Evolutionary conservation across 1,284 basidiomycete species (phyloP).

Genomic region (Schizophyllum amplum): DNA sequence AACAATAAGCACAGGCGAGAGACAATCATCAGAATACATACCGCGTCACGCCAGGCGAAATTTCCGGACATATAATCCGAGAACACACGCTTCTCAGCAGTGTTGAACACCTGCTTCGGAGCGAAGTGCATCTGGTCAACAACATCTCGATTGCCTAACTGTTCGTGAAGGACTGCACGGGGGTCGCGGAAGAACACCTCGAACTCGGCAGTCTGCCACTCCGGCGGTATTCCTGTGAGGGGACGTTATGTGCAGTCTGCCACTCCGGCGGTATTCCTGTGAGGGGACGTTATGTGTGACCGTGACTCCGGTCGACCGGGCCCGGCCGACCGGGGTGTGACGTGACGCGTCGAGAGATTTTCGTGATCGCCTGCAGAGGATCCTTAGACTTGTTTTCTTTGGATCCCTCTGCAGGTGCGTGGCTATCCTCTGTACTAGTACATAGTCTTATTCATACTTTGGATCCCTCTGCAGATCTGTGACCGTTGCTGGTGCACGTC

Average conservation of each 20-base stretch:
- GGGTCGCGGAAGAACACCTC: conserved; percentile 28
- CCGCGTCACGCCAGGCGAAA: conserved; percentile 24
- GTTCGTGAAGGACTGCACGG: conserved; percentile 16
- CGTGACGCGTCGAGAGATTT: too few relatives aligned
- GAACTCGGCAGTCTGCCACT: conserved; percentile 15
- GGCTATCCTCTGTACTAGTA: too few relatives aligned
- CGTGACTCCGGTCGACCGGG: too few relatives aligned
- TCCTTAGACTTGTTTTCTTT: too few relatives aligned
- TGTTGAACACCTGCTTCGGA: conserved; percentile 17
- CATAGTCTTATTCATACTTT: too few relatives aligned
- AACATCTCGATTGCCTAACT: conserved; percentile 22
- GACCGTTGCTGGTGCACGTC: too few relatives aligned
- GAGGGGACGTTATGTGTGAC: too few relatives aligned
- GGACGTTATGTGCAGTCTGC: background rate
- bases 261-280: background rate
- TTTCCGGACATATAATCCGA: conserved; percentile 27
- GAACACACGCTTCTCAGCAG: conserved; percentile 12
- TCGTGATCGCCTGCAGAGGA: too few relatives aligned
- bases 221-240: background rate
- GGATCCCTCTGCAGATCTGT: too few relatives aligned
- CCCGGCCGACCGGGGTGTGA: too few relatives aligned
- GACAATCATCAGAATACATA: background rate
- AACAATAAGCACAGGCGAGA: background rate
- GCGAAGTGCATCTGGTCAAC: conserved; percentile 20
- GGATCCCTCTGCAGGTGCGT: too few relatives aligned